phyloP scores from a whole-genome alignment of 2,329 filamentous ascomycete species.

The Juglanconis oblonga region DNA sequence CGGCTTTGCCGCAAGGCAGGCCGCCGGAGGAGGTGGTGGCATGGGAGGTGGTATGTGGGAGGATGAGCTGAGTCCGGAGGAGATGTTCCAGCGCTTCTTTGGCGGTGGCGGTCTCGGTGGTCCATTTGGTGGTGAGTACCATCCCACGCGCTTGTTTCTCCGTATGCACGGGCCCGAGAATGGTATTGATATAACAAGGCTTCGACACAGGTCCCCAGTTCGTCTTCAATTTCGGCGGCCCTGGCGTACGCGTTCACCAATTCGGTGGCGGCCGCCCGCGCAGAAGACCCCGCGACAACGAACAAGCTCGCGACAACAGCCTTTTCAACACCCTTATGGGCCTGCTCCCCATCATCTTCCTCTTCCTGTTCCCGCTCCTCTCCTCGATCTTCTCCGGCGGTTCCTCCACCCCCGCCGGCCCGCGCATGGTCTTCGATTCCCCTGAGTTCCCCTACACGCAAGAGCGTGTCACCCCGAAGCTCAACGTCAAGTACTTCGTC shows the following conservation, averaged over 20 bases:
- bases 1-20: constrained; percentile 52
- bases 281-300: constrained; percentile 67
- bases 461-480: constrained; percentile 65
- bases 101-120: constrained; percentile 70
- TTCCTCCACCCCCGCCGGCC: constrained; percentile 52
- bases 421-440: constrained; percentile 72
- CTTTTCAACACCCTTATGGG: constrained; percentile 62
- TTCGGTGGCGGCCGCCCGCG: constrained; percentile 81
- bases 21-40: constrained; percentile 31
- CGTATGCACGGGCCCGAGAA: not conserved
- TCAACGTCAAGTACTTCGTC: constrained; percentile 80
- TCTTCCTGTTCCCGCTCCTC: constrained; percentile 82
- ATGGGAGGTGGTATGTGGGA: constrained; percentile 68
- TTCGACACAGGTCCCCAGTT: constrained; percentile 84
- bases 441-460: constrained; percentile 70
- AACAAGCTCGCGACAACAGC: constrained; percentile 48
- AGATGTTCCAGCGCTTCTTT: constrained; percentile 97
- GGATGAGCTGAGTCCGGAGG: constrained; percentile 92
- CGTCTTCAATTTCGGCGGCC: constrained; percentile 91
- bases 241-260: constrained; percentile 90
- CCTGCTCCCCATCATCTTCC: constrained; percentile 80
- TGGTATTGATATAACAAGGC: constrained; percentile 31
- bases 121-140: constrained; percentile 39
- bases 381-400: constrained; percentile 71
- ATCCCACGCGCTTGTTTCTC: not conserved